Conservation (phyloP, 352 stramenopile genomes). For the Peronospora destructor region DNA sequence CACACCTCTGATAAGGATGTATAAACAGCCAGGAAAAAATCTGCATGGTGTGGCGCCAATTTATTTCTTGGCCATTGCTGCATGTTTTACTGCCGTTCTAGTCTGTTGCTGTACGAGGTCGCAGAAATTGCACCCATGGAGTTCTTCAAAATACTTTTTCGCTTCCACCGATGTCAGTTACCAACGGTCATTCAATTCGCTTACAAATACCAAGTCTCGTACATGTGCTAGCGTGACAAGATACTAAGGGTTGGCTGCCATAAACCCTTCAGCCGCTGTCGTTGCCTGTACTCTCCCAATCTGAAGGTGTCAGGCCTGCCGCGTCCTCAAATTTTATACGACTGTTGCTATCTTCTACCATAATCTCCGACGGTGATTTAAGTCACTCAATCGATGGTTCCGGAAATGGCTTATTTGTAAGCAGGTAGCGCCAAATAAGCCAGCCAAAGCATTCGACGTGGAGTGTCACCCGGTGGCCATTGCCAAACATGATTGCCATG, state of each 20-base stretch:
- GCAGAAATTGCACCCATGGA: too few species aligned
- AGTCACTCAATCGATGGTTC: slow-evolving; percentile 48
- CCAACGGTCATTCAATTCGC: slow-evolving; percentile 7
- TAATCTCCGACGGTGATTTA: not conserved
- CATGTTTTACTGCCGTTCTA: too few species aligned
- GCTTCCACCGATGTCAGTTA: not conserved
- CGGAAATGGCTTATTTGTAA: slow-evolving; percentile 77
- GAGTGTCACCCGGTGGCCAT: slow-evolving; percentile 73
- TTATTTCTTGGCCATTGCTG: too few species aligned
- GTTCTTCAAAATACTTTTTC: slow-evolving; percentile 14
- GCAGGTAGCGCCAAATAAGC: slow-evolving; percentile 81
- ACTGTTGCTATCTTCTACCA: not conserved
- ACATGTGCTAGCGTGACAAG: not conserved
- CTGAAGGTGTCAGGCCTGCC: not conserved
- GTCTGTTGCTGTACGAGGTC: too few species aligned
- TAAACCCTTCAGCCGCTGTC: not conserved
- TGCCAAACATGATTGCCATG: slow-evolving; percentile 84
- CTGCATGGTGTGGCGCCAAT: too few species aligned
- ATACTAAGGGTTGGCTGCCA: slow-evolving; percentile 1
- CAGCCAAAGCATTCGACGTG: slow-evolving; percentile 82
- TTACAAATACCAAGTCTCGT: slow-evolving; percentile 1
- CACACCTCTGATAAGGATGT: too few species aligned
- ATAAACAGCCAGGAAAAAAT: too few species aligned
- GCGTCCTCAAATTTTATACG: not conserved
- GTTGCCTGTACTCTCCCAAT: slow-evolving; percentile 2